Evolutionary conservation across 2,329 filamentous ascomycete genomes (phyloP), one percentile per base, ranked within the genome.

Genomic region (Didymella lethalis): DNA sequence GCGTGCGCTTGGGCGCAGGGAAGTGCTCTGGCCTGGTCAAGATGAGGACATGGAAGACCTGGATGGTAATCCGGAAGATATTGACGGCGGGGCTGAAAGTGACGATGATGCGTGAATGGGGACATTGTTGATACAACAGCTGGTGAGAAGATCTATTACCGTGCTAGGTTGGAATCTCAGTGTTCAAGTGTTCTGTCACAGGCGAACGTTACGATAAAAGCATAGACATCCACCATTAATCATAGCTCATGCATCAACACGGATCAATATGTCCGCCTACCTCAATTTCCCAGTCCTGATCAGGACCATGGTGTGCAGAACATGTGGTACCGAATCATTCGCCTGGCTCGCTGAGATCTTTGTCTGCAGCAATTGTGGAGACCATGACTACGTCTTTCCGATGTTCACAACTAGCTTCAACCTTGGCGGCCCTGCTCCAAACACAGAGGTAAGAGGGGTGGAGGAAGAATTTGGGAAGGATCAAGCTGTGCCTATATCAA

Each of bases 21-120:
- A 78, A 48, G 83, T 89, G 18, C 75, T 88, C 64, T 87, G 81
- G 74, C 84, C 84, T 4, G 86, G 86, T 0, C 86, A 82, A 66
- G 86, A 88, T 60, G 86, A 88, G 66, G 86, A 88, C 62, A 80
- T 78, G 59, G 77, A 79, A 38, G 44, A 48, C 18, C 32, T 54
- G 4, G 18, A 54, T 7, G 51, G 51, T 3, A 23, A 48, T 14
- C 34, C 43, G 8, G 49, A 36, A 6, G 40, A 41, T 8, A 29
- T 52, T 31, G 49, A 44, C 14, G 41, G 40, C 23, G 31, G 14
- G 3, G 7, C 12, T 6, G 26, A 34, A 16, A 41, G 16, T n/a
- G 34, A 31, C 12, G 18, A 16, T n/a, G 34, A 48, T 8, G 25
- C 32, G 8, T 40, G 25, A 44, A n/a, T 2, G 23, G 14, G 14